These are phyloP conservation scores for Jackrogersella multiformis DNA, from an alignment of 495 filamentous ascomycete species.

Conservation along the genomic window DNA sequence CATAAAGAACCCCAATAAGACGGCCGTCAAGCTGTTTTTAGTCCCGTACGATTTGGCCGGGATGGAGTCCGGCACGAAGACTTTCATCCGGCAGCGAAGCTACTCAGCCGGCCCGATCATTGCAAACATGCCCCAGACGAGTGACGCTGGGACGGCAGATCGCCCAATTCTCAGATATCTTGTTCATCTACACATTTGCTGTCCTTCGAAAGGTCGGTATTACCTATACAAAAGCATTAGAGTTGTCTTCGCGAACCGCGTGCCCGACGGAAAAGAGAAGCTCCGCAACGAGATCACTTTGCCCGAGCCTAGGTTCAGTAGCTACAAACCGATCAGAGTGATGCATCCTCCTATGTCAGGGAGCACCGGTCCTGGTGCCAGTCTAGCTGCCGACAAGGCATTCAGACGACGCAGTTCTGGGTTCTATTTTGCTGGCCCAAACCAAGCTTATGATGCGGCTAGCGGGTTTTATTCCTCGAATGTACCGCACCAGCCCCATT, in stretches of 20 bases:
- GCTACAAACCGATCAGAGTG: slow-evolving; percentile 76
- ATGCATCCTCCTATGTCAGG: slow-evolving; percentile 51
- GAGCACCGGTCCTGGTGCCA: slow-evolving; percentile 48
- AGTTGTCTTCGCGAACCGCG: slow-evolving; percentile 97
- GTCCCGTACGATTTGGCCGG: slow-evolving; percentile 95
- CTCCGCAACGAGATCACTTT: slow-evolving; percentile 89
- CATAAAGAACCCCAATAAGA: slow-evolving; percentile 96
- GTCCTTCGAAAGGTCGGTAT: slow-evolving; percentile 81
- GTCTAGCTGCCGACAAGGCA: slow-evolving; percentile 62
- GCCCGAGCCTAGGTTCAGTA: slow-evolving; percentile 85
- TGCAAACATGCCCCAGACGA: slow-evolving; percentile 64
- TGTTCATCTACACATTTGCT: slow-evolving; percentile 93
- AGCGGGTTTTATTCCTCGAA: slow-evolving; percentile 45
- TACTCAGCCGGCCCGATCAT: slow-evolving; percentile 90
- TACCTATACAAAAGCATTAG: slow-evolving; percentile 92
- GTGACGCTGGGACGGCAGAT: slow-evolving; percentile 57
- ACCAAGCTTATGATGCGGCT: slow-evolving; percentile 49
- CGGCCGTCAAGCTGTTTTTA: slow-evolving; percentile 92
- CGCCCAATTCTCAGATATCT: slow-evolving; percentile 89
- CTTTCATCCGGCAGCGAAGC: slow-evolving; percentile 93
- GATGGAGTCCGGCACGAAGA: slow-evolving; percentile 95
- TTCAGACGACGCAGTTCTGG: slow-evolving; percentile 66
- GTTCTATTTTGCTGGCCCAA: slow-evolving; percentile 52
- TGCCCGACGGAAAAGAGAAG: slow-evolving; percentile 95
- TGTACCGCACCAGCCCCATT: slow-evolving; percentile 32